These are phyloP conservation scores for Epichloe glyceriae DNA, from an alignment of 2,329 filamentous ascomycete genomes.

Conservation along the genomic window DNA sequence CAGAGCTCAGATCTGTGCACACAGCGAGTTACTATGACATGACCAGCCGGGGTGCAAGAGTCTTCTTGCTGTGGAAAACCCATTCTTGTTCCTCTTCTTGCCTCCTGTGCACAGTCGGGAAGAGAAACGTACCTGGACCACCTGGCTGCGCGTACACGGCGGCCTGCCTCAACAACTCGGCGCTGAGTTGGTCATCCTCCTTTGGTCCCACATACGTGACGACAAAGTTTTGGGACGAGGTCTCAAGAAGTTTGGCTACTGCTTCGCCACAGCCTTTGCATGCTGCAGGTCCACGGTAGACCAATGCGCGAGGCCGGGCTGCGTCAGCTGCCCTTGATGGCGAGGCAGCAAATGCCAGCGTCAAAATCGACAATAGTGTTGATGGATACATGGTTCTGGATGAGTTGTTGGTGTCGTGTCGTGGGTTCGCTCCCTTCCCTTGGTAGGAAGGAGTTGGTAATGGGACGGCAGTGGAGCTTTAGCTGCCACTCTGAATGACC, in stretches of 20 bases:
- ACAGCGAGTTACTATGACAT: not conserved
- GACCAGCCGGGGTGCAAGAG: no score
- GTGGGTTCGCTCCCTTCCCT: not conserved
- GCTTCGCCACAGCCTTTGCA: slow-evolving; percentile 10
- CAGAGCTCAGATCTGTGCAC: slow-evolving; percentile 9
- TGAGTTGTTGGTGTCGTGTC: not conserved
- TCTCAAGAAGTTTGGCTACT: slow-evolving; percentile 10
- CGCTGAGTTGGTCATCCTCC: slow-evolving; percentile 7
- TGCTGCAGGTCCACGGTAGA: slow-evolving; percentile 11
- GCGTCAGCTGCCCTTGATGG: not conserved
- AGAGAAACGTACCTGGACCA: slow-evolving; percentile 7
- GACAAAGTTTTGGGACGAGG: slow-evolving; percentile 10
- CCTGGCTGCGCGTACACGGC: slow-evolving; percentile 11
- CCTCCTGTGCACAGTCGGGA: not conserved
- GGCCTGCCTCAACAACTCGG: slow-evolving; percentile 6
- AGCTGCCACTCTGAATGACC: not conserved
- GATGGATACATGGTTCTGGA: not conserved
- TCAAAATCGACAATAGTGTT: not conserved
- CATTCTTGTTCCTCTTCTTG: not conserved
- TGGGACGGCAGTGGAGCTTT: not conserved
- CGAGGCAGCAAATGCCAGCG: not conserved
- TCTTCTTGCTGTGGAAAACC: no score
- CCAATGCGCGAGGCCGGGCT: slow-evolving; percentile 6
- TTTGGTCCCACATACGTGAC: slow-evolving; percentile 10
- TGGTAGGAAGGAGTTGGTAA: not conserved